Conservation (phyloP, 2,329 filamentous ascomycete species). For the Dactylellina sp. region DNA sequence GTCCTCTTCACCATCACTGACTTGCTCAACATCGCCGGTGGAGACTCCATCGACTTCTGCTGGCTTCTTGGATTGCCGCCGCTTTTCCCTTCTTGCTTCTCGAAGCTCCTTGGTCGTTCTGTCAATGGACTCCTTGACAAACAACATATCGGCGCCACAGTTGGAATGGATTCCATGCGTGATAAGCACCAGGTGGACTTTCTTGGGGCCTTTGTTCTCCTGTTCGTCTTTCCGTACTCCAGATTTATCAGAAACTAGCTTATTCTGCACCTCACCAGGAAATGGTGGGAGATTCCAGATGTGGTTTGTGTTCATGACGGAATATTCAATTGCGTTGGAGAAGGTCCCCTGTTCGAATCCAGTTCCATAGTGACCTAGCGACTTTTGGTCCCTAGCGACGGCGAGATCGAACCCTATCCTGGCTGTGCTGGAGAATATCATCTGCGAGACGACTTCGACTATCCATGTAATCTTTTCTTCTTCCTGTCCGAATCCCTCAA, state of each 20-base stretch:
- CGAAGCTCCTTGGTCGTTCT: constrained; percentile 79
- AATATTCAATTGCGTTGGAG: constrained; percentile 80
- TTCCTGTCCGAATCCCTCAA: constrained; percentile 62
- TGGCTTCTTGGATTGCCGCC: constrained; percentile 67
- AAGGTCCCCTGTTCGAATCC: constrained; percentile 65
- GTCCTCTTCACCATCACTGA: constrained; percentile 62
- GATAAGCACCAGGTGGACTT: constrained; percentile 87
- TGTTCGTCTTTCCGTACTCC: constrained; percentile 44
- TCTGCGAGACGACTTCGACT: constrained; percentile 89
- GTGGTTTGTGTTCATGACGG: constrained; percentile 86
- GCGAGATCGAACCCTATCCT: constrained; percentile 88
- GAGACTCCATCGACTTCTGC: constrained; percentile 39
- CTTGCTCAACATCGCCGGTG: constrained; percentile 56
- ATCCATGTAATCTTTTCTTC: constrained; percentile 80
- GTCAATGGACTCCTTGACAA: constrained; percentile 96
- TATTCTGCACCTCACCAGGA: constrained; percentile 70
- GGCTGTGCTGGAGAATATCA: constrained; percentile 90
- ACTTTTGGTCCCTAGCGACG: constrained; percentile 86
- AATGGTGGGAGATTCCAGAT: constrained; percentile 93
- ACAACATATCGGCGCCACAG: constrained; percentile 94
- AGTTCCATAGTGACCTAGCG: constrained; percentile 65
- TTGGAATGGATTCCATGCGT: constrained; percentile 98
- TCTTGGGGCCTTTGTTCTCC: constrained; percentile 73
- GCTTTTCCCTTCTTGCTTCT: constrained; percentile 68
- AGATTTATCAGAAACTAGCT: constrained; percentile 31